phyloP scores from a whole-genome alignment of 108 stramenopile species.

The Fragilariopsis cylindrus region DNA sequence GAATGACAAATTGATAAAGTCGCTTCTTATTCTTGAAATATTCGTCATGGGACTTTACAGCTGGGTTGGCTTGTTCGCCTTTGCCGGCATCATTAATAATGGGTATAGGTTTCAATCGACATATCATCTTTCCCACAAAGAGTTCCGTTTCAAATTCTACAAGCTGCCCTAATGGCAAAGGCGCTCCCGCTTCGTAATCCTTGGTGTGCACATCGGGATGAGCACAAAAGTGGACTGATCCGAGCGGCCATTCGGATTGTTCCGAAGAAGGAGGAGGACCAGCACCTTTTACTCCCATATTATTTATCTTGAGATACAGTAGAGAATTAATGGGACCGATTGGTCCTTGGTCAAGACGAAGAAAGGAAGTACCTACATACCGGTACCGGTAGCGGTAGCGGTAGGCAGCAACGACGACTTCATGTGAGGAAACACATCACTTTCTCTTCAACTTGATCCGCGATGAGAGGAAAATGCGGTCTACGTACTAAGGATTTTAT shows the following conservation, averaged over 20 bases:
- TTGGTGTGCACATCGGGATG: not conserved
- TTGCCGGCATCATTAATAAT: not conserved
- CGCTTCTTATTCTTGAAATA: constrained; percentile 62
- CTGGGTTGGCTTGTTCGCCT: constrained; percentile 34
- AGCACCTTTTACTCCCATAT: too few species aligned
- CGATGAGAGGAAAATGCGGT: too few species aligned
- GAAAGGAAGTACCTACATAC: too few species aligned
- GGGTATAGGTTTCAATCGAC: constrained; percentile 31
- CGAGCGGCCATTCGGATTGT: constrained; percentile 9
- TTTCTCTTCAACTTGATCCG: too few species aligned
- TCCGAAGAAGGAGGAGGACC: constrained; percentile 7
- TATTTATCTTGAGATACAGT: too few species aligned
- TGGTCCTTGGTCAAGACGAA: too few species aligned
- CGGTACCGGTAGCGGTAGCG: too few species aligned
- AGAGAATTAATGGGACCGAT: too few species aligned
- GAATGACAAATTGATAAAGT: constrained; percentile 55
- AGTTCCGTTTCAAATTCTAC: constrained; percentile 51
- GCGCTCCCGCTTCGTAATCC: not conserved
- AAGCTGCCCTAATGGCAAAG: constrained; percentile 27
- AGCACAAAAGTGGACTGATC: constrained; percentile 5
- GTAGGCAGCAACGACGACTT: too few species aligned
- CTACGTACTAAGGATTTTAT: too few species aligned
- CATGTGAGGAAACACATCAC: too few species aligned
- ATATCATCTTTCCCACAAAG: constrained; percentile 54
- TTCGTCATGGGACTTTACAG: constrained; percentile 35